Conservation (phyloP, 2,329 filamentous ascomycete species). For the Trichothecium sympodiale region DNA sequence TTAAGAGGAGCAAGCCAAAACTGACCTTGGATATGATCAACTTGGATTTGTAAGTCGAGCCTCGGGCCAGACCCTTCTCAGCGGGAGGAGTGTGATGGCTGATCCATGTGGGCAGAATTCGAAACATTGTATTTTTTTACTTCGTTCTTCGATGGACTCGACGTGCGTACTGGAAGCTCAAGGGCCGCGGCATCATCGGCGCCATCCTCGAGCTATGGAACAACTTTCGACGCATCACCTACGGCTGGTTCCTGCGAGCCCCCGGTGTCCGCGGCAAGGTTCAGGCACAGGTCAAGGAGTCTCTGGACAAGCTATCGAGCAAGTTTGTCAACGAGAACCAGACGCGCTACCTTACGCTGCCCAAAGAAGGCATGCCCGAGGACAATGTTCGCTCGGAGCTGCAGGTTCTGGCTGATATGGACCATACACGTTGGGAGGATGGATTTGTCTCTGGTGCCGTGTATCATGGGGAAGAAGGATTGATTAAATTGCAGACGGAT, state of each 20-base stretch:
- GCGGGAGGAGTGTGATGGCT: too few relatives aligned
- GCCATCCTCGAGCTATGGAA: slow-evolving; percentile 65
- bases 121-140: slow-evolving; percentile 79
- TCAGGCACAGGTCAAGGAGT: slow-evolving; percentile 70
- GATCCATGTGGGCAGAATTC: slow-evolving; percentile 42
- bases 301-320: slow-evolving; percentile 66
- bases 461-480: slow-evolving; percentile 80
- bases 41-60: slow-evolving; percentile 51
- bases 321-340: slow-evolving; percentile 72
- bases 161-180: slow-evolving; percentile 71
- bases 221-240: slow-evolving; percentile 60
- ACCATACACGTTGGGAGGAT: slow-evolving; percentile 95
- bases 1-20: slow-evolving; percentile 42
- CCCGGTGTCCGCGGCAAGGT: slow-evolving; percentile 83
- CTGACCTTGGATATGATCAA: slow-evolving; percentile 47
- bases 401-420: slow-evolving; percentile 67
- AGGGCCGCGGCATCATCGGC: slow-evolving; percentile 78
- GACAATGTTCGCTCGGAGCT: slow-evolving; percentile 75
- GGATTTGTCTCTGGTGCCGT: slow-evolving; percentile 89
- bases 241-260: slow-evolving; percentile 74
- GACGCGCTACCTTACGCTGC: slow-evolving; percentile 64
- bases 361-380: slow-evolving; percentile 70
- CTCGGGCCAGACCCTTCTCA: background rate
- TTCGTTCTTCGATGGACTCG: slow-evolving; percentile 79
- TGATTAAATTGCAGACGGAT: slow-evolving; percentile 78